Evolutionary conservation across 768 basidiomycete species (phyloP).

Genomic region (Tephrocybe sp.): DNA sequence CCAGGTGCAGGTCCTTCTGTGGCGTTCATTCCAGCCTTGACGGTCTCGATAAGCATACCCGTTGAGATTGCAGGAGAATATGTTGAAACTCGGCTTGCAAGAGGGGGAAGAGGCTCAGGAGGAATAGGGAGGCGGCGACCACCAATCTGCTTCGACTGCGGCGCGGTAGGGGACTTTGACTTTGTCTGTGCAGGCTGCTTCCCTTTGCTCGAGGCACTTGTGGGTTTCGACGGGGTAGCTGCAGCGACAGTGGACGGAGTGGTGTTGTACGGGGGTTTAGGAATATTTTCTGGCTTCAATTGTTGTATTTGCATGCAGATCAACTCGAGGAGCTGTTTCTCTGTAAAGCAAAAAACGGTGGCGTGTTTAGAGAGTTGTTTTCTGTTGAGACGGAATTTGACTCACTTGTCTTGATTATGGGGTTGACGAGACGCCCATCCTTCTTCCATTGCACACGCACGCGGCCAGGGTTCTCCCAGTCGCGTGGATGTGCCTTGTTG

Average conservation of each 20-base stretch:
- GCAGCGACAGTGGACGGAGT: slow-evolving; percentile 26
- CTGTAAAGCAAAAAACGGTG: slow-evolving; percentile 34
- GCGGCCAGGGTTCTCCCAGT: slow-evolving; percentile 98
- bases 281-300: slow-evolving; percentile 66
- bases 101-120: slow-evolving; percentile 70
- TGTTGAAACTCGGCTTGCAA: slow-evolving; percentile 71
- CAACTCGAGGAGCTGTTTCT: slow-evolving; percentile 76
- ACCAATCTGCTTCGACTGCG: slow-evolving; percentile 27
- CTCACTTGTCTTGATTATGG: slow-evolving; percentile 74
- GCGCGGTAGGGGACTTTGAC: slow-evolving; percentile 38
- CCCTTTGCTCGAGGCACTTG: slow-evolving; percentile 41
- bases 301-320: slow-evolving; percentile 72
- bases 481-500: slow-evolving; percentile 86
- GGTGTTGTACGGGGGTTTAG: slow-evolving; percentile 58
- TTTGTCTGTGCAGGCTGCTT: slow-evolving; percentile 49
- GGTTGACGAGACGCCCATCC: slow-evolving; percentile 64
- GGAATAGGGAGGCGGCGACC: slow-evolving; percentile 63
- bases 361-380: not conserved
- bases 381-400: slow-evolving; percentile 13
- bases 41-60: slow-evolving; percentile 76
- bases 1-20: slow-evolving; percentile 45
- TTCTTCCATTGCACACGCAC: slow-evolving; percentile 93
- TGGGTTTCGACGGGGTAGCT: slow-evolving; percentile 27
- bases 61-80: slow-evolving; percentile 78
- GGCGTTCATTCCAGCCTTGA: slow-evolving; percentile 83